Percentiles rank a stretch among this genome's conserved stretches.
These are phyloP conservation scores for Podaxis mareebaensis DNA, from an alignment of 768 basidiomycete genomes.

Conservation along the genomic window DNA sequence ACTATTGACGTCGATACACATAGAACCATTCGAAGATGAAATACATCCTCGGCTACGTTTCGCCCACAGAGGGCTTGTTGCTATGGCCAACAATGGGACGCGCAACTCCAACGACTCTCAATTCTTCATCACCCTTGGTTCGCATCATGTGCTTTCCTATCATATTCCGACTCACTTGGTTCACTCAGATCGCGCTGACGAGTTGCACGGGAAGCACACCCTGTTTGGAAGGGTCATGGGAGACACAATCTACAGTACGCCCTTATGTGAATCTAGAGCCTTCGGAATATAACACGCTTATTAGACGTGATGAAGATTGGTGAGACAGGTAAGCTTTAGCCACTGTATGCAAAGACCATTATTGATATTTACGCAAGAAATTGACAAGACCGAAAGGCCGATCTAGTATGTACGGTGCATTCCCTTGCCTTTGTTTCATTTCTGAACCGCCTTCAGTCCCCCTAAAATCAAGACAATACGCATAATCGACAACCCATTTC, in stretches of 20 bases:
- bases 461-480: constrained; percentile 87
- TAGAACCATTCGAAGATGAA: constrained; percentile 94
- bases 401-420: constrained; percentile 60
- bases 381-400: constrained; percentile 68
- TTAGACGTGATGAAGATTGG: constrained; percentile 91
- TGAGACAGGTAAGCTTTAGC: constrained; percentile 64
- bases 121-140: constrained; percentile 93
- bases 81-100: constrained; percentile 88
- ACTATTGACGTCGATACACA: background rate
- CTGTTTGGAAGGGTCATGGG: constrained; percentile 89
- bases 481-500: constrained; percentile 92
- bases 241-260: constrained; percentile 87
- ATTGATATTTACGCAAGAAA: constrained; percentile 43
- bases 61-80: constrained; percentile 87
- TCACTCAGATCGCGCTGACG: constrained; percentile 80
- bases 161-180: background rate
- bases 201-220: constrained; percentile 93
- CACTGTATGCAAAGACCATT: background rate
- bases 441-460: constrained; percentile 51
- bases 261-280: background rate
- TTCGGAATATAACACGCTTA: constrained; percentile 1
- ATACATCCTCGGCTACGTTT: constrained; percentile 90
- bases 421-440: background rate
- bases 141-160: constrained; percentile 11
- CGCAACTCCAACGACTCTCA: constrained; percentile 93